Percentiles rank a stretch among this genome's conserved stretches.
Conservation (phyloP, 192 early-diverging fungal species). For the Kappamyces sp. region DNA sequence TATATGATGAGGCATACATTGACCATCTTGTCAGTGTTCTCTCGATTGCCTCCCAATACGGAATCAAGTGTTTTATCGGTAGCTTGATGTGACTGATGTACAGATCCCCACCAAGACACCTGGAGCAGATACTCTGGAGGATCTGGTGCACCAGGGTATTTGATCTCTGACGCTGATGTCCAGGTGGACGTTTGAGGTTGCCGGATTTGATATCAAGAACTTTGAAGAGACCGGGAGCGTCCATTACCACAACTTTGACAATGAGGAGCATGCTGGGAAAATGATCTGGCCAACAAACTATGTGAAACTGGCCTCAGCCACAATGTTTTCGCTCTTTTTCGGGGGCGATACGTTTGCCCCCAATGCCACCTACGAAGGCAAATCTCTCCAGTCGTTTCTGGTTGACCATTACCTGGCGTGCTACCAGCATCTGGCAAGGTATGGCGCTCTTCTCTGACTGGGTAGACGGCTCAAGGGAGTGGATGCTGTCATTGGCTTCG, state of each 20-base stretch:
- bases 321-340: conserved; percentile 83
- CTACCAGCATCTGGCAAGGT: conserved; percentile 65
- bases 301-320: conserved; percentile 70
- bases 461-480: conserved; percentile 56
- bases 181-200: conserved; percentile 78
- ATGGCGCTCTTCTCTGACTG: conserved; percentile 7
- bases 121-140: conserved; percentile 68
- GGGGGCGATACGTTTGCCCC: conserved; percentile 70
- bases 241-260: conserved; percentile 65
- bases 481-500: conserved; percentile 67
- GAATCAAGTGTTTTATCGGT: conserved; percentile 73
- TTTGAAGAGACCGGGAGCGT: conserved; percentile 75
- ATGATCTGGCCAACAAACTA: conserved; percentile 87
- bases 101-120: conserved; percentile 82
- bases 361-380: conserved; percentile 54
- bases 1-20: conserved; percentile 77
- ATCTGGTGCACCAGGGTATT: conserved; percentile 68
- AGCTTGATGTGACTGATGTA: background rate
- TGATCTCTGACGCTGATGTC: background rate
- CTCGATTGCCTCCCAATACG: conserved; percentile 61
- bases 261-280: conserved; percentile 23
- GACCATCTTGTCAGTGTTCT: conserved; percentile 65
- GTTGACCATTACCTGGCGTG: conserved; percentile 61
- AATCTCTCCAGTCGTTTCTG: conserved; percentile 58
- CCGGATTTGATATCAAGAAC: conserved; percentile 63